Conservation (phyloP, 129 eudicot species). For the Lactuca sativa region DNA sequence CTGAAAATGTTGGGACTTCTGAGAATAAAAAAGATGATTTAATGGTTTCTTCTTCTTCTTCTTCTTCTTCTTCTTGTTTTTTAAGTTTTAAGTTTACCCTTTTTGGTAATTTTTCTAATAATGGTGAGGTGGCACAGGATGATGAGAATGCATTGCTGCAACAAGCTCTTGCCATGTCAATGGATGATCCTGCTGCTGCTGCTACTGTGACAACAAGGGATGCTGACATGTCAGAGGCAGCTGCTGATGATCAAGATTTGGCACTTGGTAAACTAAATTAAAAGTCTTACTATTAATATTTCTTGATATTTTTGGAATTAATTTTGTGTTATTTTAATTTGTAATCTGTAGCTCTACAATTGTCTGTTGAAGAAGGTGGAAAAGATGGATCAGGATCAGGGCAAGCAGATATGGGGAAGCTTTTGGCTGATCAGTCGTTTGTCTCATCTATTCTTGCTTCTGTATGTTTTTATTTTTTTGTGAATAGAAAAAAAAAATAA, state of each 20-base stretch:
- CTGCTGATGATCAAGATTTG: constrained; percentile 87
- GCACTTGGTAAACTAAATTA: constrained; percentile 60
- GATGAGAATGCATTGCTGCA: constrained; percentile 92
- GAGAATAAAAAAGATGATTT: constrained; percentile 65
- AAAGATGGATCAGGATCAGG: constrained; percentile 51
- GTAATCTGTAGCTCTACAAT: constrained; percentile 67
- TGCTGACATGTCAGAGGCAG: constrained; percentile 91
- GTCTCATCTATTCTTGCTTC: constrained; percentile 84
- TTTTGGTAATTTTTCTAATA: no score
- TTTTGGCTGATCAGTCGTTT: constrained; percentile 87
- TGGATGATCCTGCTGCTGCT: constrained; percentile 83
- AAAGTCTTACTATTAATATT: no score
- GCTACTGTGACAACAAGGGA: constrained; percentile 59
- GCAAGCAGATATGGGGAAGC: constrained; percentile 68
- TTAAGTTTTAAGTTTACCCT: constrained; percentile 37
- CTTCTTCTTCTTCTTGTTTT: neutral
- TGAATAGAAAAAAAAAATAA: no score
- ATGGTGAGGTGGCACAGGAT: constrained; percentile 38
- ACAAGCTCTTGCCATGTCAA: constrained; percentile 99
- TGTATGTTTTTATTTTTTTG: constrained; percentile 40
- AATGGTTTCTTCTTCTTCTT: constrained; percentile 40
- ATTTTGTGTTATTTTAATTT: no score
- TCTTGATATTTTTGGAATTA: no score
- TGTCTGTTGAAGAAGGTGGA: constrained; percentile 73
- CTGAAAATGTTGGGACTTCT: constrained; percentile 80